Base-by-base conservation (phyloP, 768 basidiomycete species). In the Russula griseocarnosa region DNA sequence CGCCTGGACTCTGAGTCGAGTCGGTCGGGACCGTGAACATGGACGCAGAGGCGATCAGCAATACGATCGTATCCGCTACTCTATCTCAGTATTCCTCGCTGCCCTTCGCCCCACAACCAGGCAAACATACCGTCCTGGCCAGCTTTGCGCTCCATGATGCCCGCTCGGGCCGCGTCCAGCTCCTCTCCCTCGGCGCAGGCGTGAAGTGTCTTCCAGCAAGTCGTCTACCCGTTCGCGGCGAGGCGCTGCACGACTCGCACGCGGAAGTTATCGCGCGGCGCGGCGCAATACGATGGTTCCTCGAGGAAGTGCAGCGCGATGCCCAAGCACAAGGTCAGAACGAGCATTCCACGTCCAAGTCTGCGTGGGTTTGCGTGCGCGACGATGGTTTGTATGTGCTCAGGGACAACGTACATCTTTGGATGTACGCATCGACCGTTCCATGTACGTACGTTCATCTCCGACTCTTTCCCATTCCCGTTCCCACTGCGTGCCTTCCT, bases 201-300 rank as follows among this genome's bases (percentile, higher is more conserved):
- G 88, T 89, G 3, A 96, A 96, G 76, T 93, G 90, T 69, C 80
- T 94, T 0, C 90, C 95, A 2, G 80, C 75, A 5, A 69, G 71
- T 4, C 81, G 80, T 59, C 76, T 93, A 0, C 85, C 93, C 0
- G 69, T 73, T 6, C 77, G 78, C 32, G 95, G 95, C 0, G 92
- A 96, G 70, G 81, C 85, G 1, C 67, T 97, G 20, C 93, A 95
- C 70, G 95, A 97, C 70, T 87, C 83, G 58, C 95, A 98, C 73
- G 95, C 95, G 11, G 95, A 98, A 74, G 83, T 95, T 24, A 79
- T 97, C n/a, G 93, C 93, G 2, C 82, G 92, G 22, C 80, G 95
- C 34, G 86, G 87, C 10, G 85, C 88, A 0, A 72, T 87, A 49
- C 81, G 86, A 28, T 98, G 93, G 92, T 76, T 93, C 53, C 73